Evolutionary conservation across 805 yeast species (phyloP).

Genomic region (Candida ipomoeae): DNA sequence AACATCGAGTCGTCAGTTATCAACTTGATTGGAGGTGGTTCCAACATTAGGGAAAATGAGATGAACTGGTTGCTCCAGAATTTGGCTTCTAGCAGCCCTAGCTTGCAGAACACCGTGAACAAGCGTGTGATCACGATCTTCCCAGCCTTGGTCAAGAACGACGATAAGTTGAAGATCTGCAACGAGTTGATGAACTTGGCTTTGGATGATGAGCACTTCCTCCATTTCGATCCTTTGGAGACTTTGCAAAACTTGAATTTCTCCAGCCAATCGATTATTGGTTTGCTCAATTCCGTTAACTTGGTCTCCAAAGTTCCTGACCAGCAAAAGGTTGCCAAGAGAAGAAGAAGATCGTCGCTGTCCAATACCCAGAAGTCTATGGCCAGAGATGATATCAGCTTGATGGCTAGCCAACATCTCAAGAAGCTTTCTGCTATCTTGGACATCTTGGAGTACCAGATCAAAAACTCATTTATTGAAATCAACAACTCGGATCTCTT

Average conservation of each 20-base stretch:
- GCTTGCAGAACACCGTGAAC: conserved; percentile 42
- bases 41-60: conserved; percentile 30
- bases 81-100: conserved; percentile 28
- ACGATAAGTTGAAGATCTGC: conserved; percentile 54
- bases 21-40: conserved; percentile 47
- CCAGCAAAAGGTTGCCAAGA: conserved; percentile 61
- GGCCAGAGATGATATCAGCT: conserved; percentile 64
- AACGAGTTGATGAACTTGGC: conserved; percentile 48
- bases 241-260: conserved; percentile 53
- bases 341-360: conserved; percentile 64
- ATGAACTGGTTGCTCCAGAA: conserved; percentile 57
- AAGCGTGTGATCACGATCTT: conserved; percentile 54
- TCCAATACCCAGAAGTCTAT: conserved; percentile 72
- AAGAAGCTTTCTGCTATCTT: conserved; percentile 72
- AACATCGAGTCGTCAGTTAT: conserved; percentile 56
- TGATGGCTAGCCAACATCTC: conserved; percentile 73
- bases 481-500: conserved; percentile 44
- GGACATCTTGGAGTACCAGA: conserved; percentile 65
- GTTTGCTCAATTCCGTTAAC: conserved; percentile 56
- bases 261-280: conserved; percentile 52
- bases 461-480: conserved; percentile 29
- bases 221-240: conserved; percentile 37
- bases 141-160: conserved; percentile 47
- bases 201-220: conserved; percentile 36
- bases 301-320: conserved; percentile 47